Percentiles rank a stretch among this genome's conserved stretches.
These are phyloP conservation scores for Lachancea waltii DNA, from an alignment of 805 yeast species.

Conservation along the genomic window DNA sequence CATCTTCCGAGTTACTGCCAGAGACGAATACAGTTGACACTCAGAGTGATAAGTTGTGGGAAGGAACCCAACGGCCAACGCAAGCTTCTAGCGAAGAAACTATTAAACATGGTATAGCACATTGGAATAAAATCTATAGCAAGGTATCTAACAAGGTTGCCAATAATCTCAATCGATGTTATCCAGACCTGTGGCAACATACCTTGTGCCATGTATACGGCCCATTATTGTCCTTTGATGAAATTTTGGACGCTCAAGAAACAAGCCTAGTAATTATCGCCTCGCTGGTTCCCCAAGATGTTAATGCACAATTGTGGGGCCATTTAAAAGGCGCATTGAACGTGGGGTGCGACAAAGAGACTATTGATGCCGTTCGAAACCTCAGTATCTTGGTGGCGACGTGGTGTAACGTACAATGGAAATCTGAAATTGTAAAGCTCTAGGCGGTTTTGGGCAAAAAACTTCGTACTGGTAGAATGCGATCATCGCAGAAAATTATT, in stretches of 20 bases:
- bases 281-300: constrained; percentile 84
- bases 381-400: constrained; percentile 58
- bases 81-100: constrained; percentile 4
- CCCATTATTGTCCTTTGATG: constrained; percentile 65
- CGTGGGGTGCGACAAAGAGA: constrained; percentile 62
- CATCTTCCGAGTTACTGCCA: constrained; percentile 41
- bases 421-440: constrained; percentile 31
- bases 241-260: constrained; percentile 55
- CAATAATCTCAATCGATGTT: constrained; percentile 61
- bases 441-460: no score
- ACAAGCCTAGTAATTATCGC: constrained; percentile 74
- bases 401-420: constrained; percentile 71
- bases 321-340: constrained; percentile 83
- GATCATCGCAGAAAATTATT: no score
- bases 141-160: constrained; percentile 65
- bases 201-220: constrained; percentile 70
- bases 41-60: constrained; percentile 1
- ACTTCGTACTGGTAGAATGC: no score
- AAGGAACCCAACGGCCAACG: constrained; percentile 3
- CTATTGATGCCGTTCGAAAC: constrained; percentile 51
- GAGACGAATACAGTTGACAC: constrained; percentile 4
- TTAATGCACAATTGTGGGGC: constrained; percentile 87
- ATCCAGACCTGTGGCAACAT: constrained; percentile 79
- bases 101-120: constrained; percentile 42
- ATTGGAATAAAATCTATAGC: constrained; percentile 71